Base-by-base conservation (phyloP, 192 early-diverging fungal genomes). In the Coemansia sp. region DNA sequence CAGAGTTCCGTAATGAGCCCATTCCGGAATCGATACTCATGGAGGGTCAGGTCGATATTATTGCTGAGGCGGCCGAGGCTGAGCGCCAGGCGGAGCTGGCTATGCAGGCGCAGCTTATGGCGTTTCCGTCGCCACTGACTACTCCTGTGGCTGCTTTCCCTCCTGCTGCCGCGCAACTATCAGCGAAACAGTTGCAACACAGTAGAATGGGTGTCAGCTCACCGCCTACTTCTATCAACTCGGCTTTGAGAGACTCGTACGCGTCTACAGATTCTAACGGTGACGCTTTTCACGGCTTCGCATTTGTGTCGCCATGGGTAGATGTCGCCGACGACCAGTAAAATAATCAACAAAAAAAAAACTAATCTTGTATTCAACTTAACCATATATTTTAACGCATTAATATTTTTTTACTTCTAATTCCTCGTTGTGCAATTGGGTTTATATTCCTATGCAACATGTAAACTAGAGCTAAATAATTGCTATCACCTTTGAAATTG, bases 231-330 rank as follows among this genome's bases (percentile, higher is more conserved):
- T 72, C 66, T 17, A 33, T 70, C 19, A 76, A 66, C 37, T 30
- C 42, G 32, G 61, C 60, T 1, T 16, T 66, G 35, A 50, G 74
- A 49, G 62, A 62, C 37, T 62, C 74, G 21, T 62, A 67, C 47
- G 60, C 64, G 4, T 35, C 62, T 38, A 49, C 39, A 26, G 77
- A 74, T 28, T 68, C 73, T 2, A 74, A 64, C 6, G 69, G 69
- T n/a, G 68, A 69, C 38, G 75, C 80, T 32, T 83, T 83, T 46
- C 69, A 64, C 26, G 80, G 80, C 43, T 83, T 83, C 57, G 77
- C 80, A 23, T 83, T 78, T 65, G 69, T 78, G 2, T 74, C 80
- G 28, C 80, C 75, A 1, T 64, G 26, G 68, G 77, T 76, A 26
- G 76, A 76, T 67, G 37, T 47, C 2, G 33, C 50, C 9, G 73